phyloP scores from a whole-genome alignment of 305 asterid species.

The Solanum hybrid region DNA sequence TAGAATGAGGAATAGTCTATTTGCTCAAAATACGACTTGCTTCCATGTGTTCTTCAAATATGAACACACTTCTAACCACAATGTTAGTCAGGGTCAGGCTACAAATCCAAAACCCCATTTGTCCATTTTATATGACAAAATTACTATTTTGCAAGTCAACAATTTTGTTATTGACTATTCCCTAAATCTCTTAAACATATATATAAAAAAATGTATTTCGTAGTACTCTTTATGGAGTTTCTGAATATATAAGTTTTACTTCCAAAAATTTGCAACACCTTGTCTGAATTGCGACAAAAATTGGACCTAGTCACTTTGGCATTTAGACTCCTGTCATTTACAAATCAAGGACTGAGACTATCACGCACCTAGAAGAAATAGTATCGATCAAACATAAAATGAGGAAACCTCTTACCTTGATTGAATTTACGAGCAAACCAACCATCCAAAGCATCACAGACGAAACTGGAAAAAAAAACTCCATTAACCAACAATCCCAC shows the following conservation, averaged over 20 bases:
- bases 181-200: not conserved
- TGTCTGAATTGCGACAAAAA: not conserved
- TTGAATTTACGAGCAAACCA: constrained; percentile 92
- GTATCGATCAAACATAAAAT: not conserved
- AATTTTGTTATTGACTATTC: not conserved
- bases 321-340: not conserved
- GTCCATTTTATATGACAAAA: not conserved
- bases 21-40: not conserved
- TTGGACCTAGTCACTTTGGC: not conserved
- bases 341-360: not conserved
- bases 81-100: not conserved
- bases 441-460: constrained; percentile 97
- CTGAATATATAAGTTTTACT: not conserved
- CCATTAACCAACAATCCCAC: not conserved
- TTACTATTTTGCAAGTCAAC: not conserved
- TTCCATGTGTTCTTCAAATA: not conserved
- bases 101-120: not conserved
- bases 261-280: not conserved
- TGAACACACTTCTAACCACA: not conserved
- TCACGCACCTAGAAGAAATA: not conserved
- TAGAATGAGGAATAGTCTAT: not conserved
- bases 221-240: not conserved
- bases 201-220: not conserved
- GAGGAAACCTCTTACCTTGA: constrained; percentile 57
- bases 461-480: constrained; percentile 48